Evolutionary conservation across 2,329 filamentous ascomycete genomes (phyloP).

Genomic region (Lojkania enalia): DNA sequence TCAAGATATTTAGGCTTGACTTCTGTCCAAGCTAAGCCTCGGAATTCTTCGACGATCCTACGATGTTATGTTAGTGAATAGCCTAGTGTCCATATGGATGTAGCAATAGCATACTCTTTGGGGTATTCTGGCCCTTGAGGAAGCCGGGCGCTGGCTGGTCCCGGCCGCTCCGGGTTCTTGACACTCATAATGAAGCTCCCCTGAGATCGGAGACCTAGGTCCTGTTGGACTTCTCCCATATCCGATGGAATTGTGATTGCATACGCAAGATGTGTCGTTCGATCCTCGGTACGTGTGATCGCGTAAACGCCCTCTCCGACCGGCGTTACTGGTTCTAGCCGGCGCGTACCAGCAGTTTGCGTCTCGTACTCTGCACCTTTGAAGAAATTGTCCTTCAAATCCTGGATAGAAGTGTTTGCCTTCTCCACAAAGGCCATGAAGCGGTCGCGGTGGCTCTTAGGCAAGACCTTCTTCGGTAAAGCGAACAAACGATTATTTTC

Average conservation of each 20-base stretch:
- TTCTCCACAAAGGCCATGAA: slow-evolving; percentile 88
- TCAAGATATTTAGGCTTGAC: slow-evolving; percentile 74
- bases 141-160: slow-evolving; percentile 65
- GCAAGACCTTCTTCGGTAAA: slow-evolving; percentile 83
- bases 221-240: slow-evolving; percentile 71
- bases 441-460: slow-evolving; percentile 66
- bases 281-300: slow-evolving; percentile 68
- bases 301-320: slow-evolving; percentile 87
- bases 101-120: slow-evolving; percentile 59
- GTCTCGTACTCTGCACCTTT: slow-evolving; percentile 70
- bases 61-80: slow-evolving; percentile 15
- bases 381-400: slow-evolving; percentile 75
- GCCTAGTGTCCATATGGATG: background rate
- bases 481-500: slow-evolving; percentile 72
- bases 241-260: slow-evolving; percentile 73
- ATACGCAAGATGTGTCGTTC: slow-evolving; percentile 78
- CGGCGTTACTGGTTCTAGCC: slow-evolving; percentile 69
- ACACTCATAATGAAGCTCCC: slow-evolving; percentile 79
- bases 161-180: slow-evolving; percentile 74
- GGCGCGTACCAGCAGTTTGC: slow-evolving; percentile 71
- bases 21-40: slow-evolving; percentile 72
- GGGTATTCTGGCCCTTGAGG: slow-evolving; percentile 70
- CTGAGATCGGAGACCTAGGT: slow-evolving; percentile 70
- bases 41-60: slow-evolving; percentile 72
- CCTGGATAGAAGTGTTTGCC: slow-evolving; percentile 63